Percentiles rank a stretch among this genome's conserved stretches.
These are phyloP conservation scores for Ligustrum vulgare DNA, from an alignment of 257 asterid species.

Conservation along the genomic window DNA sequence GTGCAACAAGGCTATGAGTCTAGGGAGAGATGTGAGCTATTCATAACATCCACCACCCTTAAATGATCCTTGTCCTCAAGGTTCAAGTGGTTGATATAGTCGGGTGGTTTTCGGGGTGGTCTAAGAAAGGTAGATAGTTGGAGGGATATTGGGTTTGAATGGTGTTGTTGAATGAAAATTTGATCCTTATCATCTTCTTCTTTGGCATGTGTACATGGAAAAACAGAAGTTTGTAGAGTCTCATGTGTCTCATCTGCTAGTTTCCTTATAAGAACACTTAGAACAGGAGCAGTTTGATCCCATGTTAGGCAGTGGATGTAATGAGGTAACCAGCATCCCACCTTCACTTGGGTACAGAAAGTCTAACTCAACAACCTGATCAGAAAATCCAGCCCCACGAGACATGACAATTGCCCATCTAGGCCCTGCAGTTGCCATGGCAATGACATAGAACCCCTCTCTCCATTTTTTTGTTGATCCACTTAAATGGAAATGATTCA, in stretches of 20 bases:
- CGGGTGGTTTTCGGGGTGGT: no score
- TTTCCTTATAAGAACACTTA: constrained; percentile 62
- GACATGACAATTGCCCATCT: constrained; percentile 78
- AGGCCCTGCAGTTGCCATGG: constrained; percentile 69
- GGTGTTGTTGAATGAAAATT: no score
- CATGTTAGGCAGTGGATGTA: constrained; percentile 62
- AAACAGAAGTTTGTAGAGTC: constrained; percentile 83
- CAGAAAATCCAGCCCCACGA: constrained; percentile 67
- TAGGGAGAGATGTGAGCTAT: no score
- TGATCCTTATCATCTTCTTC: no score
- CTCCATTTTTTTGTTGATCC: constrained; percentile 79
- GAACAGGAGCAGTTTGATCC: constrained; percentile 67
- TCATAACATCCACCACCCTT: no score
- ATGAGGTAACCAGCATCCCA: constrained; percentile 73
- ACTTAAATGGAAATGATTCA: constrained; percentile 69
- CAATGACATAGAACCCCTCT: constrained; percentile 64
- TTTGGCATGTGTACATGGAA: constrained; percentile 77
- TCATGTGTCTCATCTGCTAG: constrained; percentile 80
- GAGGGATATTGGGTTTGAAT: no score
- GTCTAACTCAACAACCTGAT: constrained; percentile 78
- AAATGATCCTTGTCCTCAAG: no score
- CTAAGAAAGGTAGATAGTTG: no score
- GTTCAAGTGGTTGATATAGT: no score
- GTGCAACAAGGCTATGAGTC: no score
- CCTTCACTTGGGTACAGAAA: constrained; percentile 70